Conservation (phyloP, 129 eudicot genomes). For the Rutidosis leptorrhynchoides region DNA sequence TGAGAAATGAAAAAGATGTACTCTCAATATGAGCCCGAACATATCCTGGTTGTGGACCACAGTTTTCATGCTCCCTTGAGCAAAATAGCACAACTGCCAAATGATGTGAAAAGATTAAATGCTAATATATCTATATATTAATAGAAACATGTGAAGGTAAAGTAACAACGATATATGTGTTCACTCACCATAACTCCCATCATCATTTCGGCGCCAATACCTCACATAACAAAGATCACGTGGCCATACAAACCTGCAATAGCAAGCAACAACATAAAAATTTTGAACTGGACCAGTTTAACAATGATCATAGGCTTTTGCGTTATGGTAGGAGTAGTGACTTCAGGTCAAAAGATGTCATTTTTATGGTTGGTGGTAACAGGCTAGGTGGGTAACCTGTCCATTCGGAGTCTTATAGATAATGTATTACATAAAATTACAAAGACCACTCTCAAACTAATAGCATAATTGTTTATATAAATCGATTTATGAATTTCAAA, state of each 20-base stretch:
- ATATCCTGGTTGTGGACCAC: slow-evolving; percentile 92
- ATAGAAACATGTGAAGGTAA: background rate
- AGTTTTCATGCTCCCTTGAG: slow-evolving; percentile 82
- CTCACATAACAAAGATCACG: slow-evolving; percentile 97
- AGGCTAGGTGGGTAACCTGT: too few relatives aligned
- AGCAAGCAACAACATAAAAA: slow-evolving; percentile 14
- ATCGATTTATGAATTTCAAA: too few relatives aligned
- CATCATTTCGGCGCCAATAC: slow-evolving; percentile 97
- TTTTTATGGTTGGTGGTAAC: too few relatives aligned
- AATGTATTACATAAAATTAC: too few relatives aligned
- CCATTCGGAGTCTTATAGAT: too few relatives aligned
- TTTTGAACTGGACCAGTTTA: background rate
- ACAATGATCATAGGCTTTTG: background rate
- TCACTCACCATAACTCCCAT: slow-evolving; percentile 80
- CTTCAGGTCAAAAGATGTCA: too few relatives aligned
- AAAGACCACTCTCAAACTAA: too few relatives aligned
- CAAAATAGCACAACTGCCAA: slow-evolving; percentile 87
- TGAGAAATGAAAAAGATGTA: slow-evolving; percentile 31
- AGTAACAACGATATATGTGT: slow-evolving; percentile 8
- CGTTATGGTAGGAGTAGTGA: background rate
- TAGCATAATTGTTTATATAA: too few relatives aligned
- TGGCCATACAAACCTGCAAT: slow-evolving; percentile 79
- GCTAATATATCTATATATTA: background rate
- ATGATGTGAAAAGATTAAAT: background rate
- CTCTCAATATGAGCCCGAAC: slow-evolving; percentile 95